These are phyloP conservation scores for Aureobasidium sp. DNA, from an alignment of 2,329 filamentous ascomycete genomes.

Conservation along the genomic window DNA sequence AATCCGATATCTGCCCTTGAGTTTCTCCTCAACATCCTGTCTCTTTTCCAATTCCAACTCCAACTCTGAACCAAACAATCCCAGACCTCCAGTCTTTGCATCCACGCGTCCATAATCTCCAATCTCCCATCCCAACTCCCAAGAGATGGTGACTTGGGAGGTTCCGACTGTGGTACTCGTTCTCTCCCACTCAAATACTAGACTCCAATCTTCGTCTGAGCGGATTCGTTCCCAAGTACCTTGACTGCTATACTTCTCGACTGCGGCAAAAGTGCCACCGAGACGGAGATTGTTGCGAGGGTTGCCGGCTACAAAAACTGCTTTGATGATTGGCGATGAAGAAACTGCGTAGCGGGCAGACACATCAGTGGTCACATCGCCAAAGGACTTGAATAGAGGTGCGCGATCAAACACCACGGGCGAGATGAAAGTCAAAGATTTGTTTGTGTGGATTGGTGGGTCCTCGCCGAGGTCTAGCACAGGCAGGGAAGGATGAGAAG, in stretches of 20 bases:
- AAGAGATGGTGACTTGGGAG: conserved; percentile 70
- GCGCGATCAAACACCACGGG: conserved; percentile 67
- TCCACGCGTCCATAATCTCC: conserved; percentile 21
- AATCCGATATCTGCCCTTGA: conserved; percentile 62
- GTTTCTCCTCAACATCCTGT: not conserved
- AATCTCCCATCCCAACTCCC: conserved; percentile 60
- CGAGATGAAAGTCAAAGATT: conserved; percentile 71
- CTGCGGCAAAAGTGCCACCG: conserved; percentile 66
- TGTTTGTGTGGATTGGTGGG: conserved; percentile 70
- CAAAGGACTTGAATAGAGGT: conserved; percentile 60
- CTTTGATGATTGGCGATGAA: conserved; percentile 52
- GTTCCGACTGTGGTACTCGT: conserved; percentile 61
- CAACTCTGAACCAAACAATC: conserved; percentile 21
- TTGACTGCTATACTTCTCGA: conserved; percentile 53
- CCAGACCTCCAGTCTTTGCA: conserved; percentile 8
- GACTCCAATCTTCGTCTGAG: conserved; percentile 72
- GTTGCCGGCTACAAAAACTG: conserved; percentile 76
- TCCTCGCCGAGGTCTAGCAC: conserved; percentile 42
- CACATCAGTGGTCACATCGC: conserved; percentile 51
- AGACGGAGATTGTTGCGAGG: conserved; percentile 79
- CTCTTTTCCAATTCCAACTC: conserved; percentile 20
- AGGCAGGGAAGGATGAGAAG: conserved; percentile 26
- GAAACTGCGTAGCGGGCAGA: conserved; percentile 49
- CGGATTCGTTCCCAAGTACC: conserved; percentile 56
- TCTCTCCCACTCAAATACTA: conserved; percentile 73